Evolutionary conservation across 495 filamentous ascomycete species (phyloP), one percentile per base, ranked within the genome.

Genomic region (Podospora sp.): DNA sequence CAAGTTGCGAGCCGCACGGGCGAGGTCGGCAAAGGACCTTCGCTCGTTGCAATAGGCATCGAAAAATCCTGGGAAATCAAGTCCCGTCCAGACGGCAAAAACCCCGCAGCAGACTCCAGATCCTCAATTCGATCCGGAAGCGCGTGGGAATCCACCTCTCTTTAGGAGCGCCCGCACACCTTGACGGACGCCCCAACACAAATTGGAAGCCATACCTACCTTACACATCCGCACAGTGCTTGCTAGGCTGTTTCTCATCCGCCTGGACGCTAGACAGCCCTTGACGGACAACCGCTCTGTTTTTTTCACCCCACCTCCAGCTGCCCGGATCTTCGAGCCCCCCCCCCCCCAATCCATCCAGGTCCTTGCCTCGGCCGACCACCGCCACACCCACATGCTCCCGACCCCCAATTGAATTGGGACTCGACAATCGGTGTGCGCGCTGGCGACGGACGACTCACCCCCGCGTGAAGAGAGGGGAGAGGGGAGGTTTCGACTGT

Each of bases 291-390:
- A 14, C 11, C 40, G 40, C 40, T 46, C 5, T 33, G 51, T 69
- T 65, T 65, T 40, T n/a, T n/a, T n/a, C n/a, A n/a, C n/a, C n/a
- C n/a, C 67, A 69, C 67, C 67, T 14, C 68, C 68, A 66, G 63
- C 53, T 66, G 53, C 63, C 57, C 51, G 60, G 63, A 66, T 60
- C 58, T 61, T 46, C 58, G 26, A 33, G 6, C 8, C 16, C 22
- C 20, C 8, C 16, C 22, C 20, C 33, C 27, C 58, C 58, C 58
- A 26, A 35, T 40, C 33, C 12, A 46, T 11, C n/a, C 36, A 22
- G 20, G 21, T 27, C 35, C 59, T 55, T 26, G 51, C 58, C 66
- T 55, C 40, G 40, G 40, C 51, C 33, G 63, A 57, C 20, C 58
- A 33, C 63, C 24, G 52, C 59, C 25, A 24, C 63, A 56, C 27